These are phyloP conservation scores for Populus trichocarpa DNA, from an alignment of 441 rosid species.

Conservation along the genomic window DNA sequence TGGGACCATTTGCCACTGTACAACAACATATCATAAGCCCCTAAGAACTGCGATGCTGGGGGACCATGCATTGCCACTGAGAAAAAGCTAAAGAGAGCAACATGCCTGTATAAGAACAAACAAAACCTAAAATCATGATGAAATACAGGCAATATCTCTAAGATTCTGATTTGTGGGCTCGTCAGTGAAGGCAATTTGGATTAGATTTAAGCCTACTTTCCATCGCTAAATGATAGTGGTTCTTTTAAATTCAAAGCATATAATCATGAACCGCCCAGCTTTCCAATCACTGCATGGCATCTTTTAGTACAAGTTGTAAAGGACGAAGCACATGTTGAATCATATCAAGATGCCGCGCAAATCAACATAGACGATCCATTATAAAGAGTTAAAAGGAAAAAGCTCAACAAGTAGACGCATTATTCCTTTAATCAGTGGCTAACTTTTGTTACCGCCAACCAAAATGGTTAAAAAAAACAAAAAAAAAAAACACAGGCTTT, in stretches of 20 bases:
- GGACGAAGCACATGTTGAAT: neutral
- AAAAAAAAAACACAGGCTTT: too few relatives aligned
- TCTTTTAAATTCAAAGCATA: neutral
- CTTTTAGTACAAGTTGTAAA: too few relatives aligned
- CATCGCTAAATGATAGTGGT: neutral
- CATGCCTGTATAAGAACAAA: slow-evolving; percentile 5
- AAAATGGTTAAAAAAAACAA: neutral
- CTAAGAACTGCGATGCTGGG: neutral
- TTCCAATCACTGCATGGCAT: too few relatives aligned
- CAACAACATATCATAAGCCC: neutral
- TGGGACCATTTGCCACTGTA: too few relatives aligned
- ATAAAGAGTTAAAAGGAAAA: too few relatives aligned
- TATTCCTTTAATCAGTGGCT: slow-evolving; percentile 5
- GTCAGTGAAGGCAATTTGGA: slow-evolving; percentile 3
- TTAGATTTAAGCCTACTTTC: neutral
- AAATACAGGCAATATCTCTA: slow-evolving; percentile 26
- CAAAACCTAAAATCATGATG: slow-evolving; percentile 16
- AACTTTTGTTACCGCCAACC: neutral
- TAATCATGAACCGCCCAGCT: too few relatives aligned
- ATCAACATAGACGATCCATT: neutral
- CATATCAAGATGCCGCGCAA: neutral
- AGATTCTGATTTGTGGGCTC: slow-evolving; percentile 55
- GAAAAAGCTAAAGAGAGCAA: neutral
- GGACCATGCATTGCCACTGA: slow-evolving; percentile 7
- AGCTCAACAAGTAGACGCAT: neutral